Evolutionary conservation across 2,329 filamentous ascomycete genomes (phyloP).

Genomic region (Epichloe uncinata): DNA sequence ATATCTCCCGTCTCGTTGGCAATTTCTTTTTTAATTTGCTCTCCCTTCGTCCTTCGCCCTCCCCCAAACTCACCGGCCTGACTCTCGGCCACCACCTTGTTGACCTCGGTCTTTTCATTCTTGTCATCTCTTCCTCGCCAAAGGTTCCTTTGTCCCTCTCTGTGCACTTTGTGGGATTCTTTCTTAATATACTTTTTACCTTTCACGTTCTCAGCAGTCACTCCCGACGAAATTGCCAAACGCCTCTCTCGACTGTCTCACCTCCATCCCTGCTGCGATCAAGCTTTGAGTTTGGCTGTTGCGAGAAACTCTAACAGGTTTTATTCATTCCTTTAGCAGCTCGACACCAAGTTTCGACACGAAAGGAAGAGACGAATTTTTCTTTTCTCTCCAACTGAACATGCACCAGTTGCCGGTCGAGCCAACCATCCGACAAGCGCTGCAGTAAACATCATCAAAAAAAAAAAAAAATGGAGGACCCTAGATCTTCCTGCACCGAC

Average conservation of each 20-base stretch:
- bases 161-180: too few relatives aligned
- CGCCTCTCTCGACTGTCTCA: not conserved
- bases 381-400: not conserved
- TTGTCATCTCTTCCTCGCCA: not conserved
- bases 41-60: not conserved
- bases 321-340: not conserved
- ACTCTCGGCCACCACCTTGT: slow-evolving; percentile 1
- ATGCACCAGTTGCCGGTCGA: slow-evolving; percentile 5
- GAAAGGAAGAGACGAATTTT: not conserved
- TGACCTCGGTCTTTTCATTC: not conserved
- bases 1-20: not conserved
- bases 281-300: not conserved
- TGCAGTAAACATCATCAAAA: not conserved
- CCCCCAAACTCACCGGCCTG: not conserved
- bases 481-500: not conserved
- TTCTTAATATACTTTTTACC: not conserved
- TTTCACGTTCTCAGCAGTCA: not conserved
- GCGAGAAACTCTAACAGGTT: not conserved
- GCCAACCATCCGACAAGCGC: not conserved
- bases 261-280: not conserved
- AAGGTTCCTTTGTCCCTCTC: not conserved
- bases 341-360: not conserved
- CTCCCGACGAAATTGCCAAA: not conserved
- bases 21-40: not conserved
- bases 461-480: slow-evolving; percentile 5